Percentiles rank a stretch among this genome's conserved stretches.
Evolutionary conservation across 2,329 filamentous ascomycete species (phyloP).

Genomic region (Pyrenochaeta sp.): DNA sequence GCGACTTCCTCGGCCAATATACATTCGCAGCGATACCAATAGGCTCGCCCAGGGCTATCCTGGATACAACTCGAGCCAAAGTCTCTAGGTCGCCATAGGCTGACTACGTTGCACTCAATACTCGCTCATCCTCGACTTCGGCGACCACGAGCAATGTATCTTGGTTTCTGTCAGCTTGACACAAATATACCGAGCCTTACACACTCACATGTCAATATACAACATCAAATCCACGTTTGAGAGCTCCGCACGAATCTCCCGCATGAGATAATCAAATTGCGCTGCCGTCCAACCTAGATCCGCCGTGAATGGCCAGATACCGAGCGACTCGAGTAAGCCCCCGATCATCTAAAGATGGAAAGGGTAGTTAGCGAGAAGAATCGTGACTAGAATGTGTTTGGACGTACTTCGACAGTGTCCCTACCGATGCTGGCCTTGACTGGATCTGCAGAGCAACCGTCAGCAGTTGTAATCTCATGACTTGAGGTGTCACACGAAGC

Average conservation of each 20-base stretch:
- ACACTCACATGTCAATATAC: conserved; percentile 47
- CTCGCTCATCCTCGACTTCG: conserved; percentile 27
- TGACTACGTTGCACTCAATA: neutral
- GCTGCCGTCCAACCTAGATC: conserved; percentile 40
- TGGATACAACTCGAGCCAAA: neutral
- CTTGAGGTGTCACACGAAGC: neutral
- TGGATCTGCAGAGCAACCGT: conserved; percentile 32
- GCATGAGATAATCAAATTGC: conserved; percentile 38
- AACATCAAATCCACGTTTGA: conserved; percentile 39
- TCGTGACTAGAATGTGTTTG: too few species aligned
- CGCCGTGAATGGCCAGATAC: conserved; percentile 47
- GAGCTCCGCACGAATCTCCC: conserved; percentile 37
- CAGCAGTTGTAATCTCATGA: too few species aligned
- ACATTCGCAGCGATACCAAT: too few species aligned
- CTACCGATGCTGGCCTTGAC: conserved; percentile 36
- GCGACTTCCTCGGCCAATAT: too few species aligned
- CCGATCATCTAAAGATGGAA: conserved; percentile 33
- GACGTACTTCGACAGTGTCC: conserved; percentile 25
- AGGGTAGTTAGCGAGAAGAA: neutral
- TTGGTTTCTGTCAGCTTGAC: conserved; percentile 20
- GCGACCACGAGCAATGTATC: conserved; percentile 44
- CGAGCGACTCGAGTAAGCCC: conserved; percentile 46
- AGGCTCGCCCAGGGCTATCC: too few species aligned
- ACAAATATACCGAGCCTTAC: neutral
- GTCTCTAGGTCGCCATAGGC: too few species aligned